Conservation (phyloP, 2,329 filamentous ascomycete genomes). For the Fusarium tricinctum region DNA sequence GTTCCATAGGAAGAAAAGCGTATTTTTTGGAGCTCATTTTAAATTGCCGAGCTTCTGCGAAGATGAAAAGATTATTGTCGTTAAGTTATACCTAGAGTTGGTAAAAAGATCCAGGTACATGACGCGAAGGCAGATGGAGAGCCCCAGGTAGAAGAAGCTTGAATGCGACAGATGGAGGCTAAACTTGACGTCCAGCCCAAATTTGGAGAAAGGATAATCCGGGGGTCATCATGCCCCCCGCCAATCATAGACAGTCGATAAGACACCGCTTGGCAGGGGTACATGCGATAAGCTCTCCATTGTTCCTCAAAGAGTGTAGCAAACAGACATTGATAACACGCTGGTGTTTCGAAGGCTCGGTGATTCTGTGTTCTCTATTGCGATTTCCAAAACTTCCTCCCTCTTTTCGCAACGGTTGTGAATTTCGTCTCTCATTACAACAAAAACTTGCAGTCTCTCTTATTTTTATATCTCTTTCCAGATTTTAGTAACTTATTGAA, state of each 20-base stretch:
- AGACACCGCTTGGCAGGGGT: slow-evolving; percentile 29
- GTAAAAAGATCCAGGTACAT: neutral
- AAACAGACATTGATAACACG: slow-evolving; percentile 53
- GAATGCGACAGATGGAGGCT: slow-evolving; percentile 15
- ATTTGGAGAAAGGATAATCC: slow-evolving; percentile 44
- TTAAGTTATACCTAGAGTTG: neutral
- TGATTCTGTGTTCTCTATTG: slow-evolving; percentile 26
- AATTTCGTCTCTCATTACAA: slow-evolving; percentile 10
- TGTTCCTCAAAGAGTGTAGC: slow-evolving; percentile 37
- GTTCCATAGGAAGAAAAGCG: slow-evolving; percentile 76
- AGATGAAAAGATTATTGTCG: neutral
- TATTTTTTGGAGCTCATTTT: slow-evolving; percentile 72
- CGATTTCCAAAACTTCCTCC: slow-evolving; percentile 12
- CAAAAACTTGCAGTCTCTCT: neutral
- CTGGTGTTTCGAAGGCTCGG: slow-evolving; percentile 50
- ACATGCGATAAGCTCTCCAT: slow-evolving; percentile 34
- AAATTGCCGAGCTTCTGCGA: neutral
- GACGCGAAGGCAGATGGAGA: slow-evolving; percentile 10
- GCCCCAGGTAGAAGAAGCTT: slow-evolving; percentile 27
- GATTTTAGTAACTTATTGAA: slow-evolving; percentile 34
- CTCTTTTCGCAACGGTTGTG: slow-evolving; percentile 14
- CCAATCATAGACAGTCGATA: slow-evolving; percentile 48
- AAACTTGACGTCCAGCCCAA: slow-evolving; percentile 7
- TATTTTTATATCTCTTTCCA: slow-evolving; percentile 1
- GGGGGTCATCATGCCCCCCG: slow-evolving; percentile 4